Base-by-base conservation (phyloP, 1,284 basidiomycete species). In the Fomitopsis pinicola region DNA sequence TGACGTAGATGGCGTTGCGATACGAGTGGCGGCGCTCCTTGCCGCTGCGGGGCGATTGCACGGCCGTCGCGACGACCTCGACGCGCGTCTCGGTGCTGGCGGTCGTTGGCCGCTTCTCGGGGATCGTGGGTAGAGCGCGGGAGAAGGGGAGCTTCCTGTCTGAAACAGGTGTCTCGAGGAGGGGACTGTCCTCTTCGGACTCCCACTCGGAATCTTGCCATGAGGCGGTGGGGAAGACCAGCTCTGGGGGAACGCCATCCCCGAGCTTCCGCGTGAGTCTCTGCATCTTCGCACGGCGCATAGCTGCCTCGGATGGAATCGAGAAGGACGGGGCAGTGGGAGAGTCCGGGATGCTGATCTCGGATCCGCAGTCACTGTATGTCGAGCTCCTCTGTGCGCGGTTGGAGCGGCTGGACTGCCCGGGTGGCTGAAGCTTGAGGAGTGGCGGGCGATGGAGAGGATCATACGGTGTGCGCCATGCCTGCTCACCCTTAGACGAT, bases 211-310 rank as follows among this genome's bases (percentile, higher is more conserved):
- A 60, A 33, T 38, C 58, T 7, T 22, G 35, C 26, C 15, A 38
- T 26, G 30, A 17, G 0, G 62, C 59, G 6, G 59, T 50, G 33
- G 84, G 81, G 72, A 87, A 88, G 56, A 88, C 81, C 42, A 87
- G 76, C 45, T 81, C 76, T 0, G 79, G 64, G 3, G 87, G 87
- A 14, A 88, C 81, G 28, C 80, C 81, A 19, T 86, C 78, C 0
- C 87, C 87, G 1, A 89, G 78, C 67, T 76, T 84, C 66, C 79
- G 80, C 48, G 81, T 77, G 57, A 89, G 72, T 40, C 82, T 75
- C 50, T 85, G 84, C 77, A 89, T 82, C 72, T 87, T 88, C 65
- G 77, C 74, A 57, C 80, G 78, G 14, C 83, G 78, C 19, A 78
- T 62, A 54, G 72, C 69, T 26, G 73, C 73, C 8, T 73, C 61